Evolutionary conservation across 2,329 filamentous ascomycete species (phyloP).

Genomic region (Coniochaeta ligniaria): DNA sequence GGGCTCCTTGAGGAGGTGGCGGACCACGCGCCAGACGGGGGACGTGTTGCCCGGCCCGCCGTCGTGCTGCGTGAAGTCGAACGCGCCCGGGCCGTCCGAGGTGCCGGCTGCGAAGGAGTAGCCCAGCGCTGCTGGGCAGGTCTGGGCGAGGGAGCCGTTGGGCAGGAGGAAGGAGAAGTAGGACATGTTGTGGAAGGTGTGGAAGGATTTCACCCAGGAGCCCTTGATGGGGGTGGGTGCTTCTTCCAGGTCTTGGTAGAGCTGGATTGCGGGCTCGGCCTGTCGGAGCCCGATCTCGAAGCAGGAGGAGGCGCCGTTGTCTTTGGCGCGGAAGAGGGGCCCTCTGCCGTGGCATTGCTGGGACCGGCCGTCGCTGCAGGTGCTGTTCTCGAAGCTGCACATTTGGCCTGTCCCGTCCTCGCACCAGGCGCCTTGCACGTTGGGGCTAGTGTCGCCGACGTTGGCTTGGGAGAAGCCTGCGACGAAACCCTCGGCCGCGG

Average conservation of each 20-base stretch:
- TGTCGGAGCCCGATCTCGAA: conserved; percentile 73
- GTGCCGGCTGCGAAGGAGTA: conserved; percentile 93
- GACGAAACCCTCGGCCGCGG: conserved; percentile 63
- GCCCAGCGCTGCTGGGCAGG: conserved; percentile 81
- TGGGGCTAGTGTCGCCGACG: conserved; percentile 86
- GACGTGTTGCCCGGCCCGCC: conserved; percentile 57
- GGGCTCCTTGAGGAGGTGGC: conserved; percentile 64
- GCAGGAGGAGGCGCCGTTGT: conserved; percentile 66
- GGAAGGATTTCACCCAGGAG: conserved; percentile 68
- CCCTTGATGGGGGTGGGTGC: conserved; percentile 48
- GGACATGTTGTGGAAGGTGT: conserved; percentile 78
- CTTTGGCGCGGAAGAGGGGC: conserved; percentile 58
- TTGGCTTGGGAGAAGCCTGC: conserved; percentile 90
- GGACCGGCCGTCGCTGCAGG: conserved; percentile 64
- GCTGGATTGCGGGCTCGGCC: conserved; percentile 33
- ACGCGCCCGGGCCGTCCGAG: conserved; percentile 81
- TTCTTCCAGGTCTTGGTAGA: conserved; percentile 45
- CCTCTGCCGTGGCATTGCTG: conserved; percentile 69
- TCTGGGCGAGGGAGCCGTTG: conserved; percentile 63
- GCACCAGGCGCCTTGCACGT: conserved; percentile 80
- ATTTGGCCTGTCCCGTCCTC: conserved; percentile 70
- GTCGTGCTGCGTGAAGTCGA: conserved; percentile 89
- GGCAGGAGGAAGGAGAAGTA: conserved; percentile 66
- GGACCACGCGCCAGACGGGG: conserved; percentile 74
- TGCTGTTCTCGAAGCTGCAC: conserved; percentile 76